These are phyloP conservation scores for Hydrangea macrophylla DNA, from an alignment of 148 eudicot species.

Conservation along the genomic window DNA sequence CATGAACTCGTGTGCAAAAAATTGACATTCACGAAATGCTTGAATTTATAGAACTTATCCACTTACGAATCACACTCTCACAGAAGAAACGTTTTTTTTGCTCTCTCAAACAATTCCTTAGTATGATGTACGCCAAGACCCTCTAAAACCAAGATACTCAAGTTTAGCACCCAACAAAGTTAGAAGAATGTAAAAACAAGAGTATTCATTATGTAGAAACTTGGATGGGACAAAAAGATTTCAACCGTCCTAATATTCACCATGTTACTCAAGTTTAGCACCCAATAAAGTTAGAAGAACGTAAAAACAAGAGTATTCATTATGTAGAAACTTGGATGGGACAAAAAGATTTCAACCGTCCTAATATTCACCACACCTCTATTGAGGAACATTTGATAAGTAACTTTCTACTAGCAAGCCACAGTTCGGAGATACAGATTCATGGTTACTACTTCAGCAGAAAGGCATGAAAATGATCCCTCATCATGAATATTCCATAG, in stretches of 20 bases:
- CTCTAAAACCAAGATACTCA: not conserved
- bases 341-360: not conserved
- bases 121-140: too few relatives aligned
- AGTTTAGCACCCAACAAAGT: not conserved
- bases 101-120: too few relatives aligned
- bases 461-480: not conserved
- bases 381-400: not conserved
- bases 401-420: not conserved
- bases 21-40: too few relatives aligned
- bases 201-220: not conserved
- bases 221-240: not conserved
- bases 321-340: not conserved
- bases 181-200: not conserved
- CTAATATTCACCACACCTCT: not conserved
- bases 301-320: not conserved
- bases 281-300: not conserved
- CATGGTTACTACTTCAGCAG: not conserved
- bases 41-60: too few relatives aligned
- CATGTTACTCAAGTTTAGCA: not conserved
- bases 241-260: not conserved
- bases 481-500: not conserved
- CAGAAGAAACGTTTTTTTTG: too few relatives aligned
- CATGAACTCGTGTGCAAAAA: too few relatives aligned
- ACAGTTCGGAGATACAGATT: not conserved
- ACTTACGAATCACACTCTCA: too few relatives aligned